Evolutionary conservation across 2,329 filamentous ascomycete genomes (phyloP), one percentile per base, ranked within the genome.

Genomic region (Diaporthe sp.): DNA sequence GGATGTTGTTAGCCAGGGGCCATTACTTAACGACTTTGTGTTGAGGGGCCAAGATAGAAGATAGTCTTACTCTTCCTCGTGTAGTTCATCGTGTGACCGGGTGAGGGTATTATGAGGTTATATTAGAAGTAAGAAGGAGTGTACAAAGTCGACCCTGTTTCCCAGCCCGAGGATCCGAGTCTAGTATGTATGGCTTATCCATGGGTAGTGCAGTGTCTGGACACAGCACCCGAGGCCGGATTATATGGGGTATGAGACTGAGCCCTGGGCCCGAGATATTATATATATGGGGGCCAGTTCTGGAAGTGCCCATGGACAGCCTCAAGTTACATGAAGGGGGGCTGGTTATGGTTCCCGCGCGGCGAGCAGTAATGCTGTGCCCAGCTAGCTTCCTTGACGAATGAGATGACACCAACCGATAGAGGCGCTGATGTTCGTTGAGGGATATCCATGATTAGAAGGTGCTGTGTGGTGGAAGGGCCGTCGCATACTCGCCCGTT

Each of bases 41-140:
- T 46, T 68, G 65, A 22, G 9, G 58, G n/a, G 34, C 72, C 58
- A 58, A 76, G 69, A 72, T 73, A 61, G 72, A 2, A 44, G 10
- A 34, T 22, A 46, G 61, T 58, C 81, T 74, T 79, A 84, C 83
- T 82, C 73, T 83, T 84, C 73, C 83, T 81, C 74, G 82, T 84
- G 62, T 83, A 84, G 77, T 83, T 83, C 82, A 84, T 83, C 25
- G 44, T 73, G 9, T 59, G 67, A 37, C 39, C 28, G 49, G 42
- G n/a, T 15, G 42, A 42, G 31, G 17, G n/a, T 31, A n/a, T n/a
- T 37, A 19, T 51, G 31, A 42, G 42, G 44, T 22, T 37, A 15
- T 53, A 34, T 22, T 22, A 31, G 15, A 42, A 44, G 57, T 17
- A 58, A 9, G 49, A 42, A 25, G 15, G 49, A 51, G 17, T 42